Conservation (phyloP, 1,284 basidiomycete species). For the Ganoderma boninense region DNA sequence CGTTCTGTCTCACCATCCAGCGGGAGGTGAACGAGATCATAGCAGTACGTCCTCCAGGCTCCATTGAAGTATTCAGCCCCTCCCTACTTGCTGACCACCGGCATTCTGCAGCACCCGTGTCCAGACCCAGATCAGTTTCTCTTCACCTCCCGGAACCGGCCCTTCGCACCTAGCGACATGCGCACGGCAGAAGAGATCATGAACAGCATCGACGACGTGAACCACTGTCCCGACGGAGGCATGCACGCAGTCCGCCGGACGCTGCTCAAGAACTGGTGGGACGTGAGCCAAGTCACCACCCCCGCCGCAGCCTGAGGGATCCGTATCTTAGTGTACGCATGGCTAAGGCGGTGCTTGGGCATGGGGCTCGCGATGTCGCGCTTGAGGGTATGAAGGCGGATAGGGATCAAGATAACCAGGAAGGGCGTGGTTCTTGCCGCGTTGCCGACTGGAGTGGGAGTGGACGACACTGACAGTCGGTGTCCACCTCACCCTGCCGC, state of each 20-base stretch:
- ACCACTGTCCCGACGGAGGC: constrained; percentile 50
- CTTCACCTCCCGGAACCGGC: constrained; percentile 65
- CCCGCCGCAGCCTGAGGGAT: too few species aligned
- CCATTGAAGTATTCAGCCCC: neutral
- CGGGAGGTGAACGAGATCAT: constrained; percentile 75
- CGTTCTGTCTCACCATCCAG: constrained; percentile 68
- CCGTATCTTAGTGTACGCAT: too few species aligned
- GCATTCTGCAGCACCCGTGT: constrained; percentile 53
- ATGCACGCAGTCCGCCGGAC: constrained; percentile 58
- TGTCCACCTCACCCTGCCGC: too few species aligned
- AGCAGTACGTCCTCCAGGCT: constrained; percentile 55
- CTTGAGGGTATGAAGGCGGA: too few species aligned
- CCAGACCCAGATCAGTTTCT: constrained; percentile 60
- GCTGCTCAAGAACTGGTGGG: constrained; percentile 63
- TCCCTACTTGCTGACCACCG: neutral
- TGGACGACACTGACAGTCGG: too few species aligned
- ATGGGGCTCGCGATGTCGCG: too few species aligned
- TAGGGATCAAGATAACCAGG: too few species aligned
- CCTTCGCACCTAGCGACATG: constrained; percentile 68
- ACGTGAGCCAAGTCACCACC: too few species aligned
- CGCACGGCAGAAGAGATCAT: constrained; percentile 64
- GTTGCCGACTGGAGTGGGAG: too few species aligned
- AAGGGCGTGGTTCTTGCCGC: too few species aligned
- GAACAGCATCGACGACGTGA: constrained; percentile 43
- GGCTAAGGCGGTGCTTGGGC: too few species aligned